A percentile compares a stretch with the other conserved stretches of the same genome.
Conservation (phyloP, 1,139 yeast species). For the Petasospora fabianii region DNA sequence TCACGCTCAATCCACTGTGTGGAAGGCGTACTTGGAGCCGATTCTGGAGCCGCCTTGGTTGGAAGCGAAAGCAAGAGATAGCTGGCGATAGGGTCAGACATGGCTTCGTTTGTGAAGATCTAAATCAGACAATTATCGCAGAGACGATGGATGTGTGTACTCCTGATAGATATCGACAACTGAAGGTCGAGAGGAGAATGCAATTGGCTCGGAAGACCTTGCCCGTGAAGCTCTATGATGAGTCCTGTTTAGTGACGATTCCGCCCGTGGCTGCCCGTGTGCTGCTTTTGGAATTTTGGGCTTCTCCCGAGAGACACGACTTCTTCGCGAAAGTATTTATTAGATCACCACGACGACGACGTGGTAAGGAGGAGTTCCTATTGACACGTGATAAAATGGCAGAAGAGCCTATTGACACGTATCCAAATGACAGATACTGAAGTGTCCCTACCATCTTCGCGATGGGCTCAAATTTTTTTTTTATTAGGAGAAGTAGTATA, state of each 20-base stretch:
- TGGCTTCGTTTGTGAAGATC: not conserved
- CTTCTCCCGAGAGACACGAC: not conserved
- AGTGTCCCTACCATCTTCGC: not conserved
- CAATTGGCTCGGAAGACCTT: too few relatives aligned
- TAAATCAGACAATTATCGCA: not conserved
- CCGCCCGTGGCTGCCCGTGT: not conserved
- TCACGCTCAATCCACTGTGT: slow-evolving; percentile 36
- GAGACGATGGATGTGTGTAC: not conserved
- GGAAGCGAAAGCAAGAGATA: slow-evolving; percentile 44
- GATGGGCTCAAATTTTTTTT: slow-evolving; percentile 4
- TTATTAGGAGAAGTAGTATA: not conserved
- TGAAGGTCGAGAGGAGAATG: too few relatives aligned
- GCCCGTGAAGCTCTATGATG: too few relatives aligned
- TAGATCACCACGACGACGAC: too few relatives aligned
- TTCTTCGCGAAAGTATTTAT: too few relatives aligned
- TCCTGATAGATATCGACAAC: too few relatives aligned
- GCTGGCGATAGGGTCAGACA: slow-evolving; percentile 23
- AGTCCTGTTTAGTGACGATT: too few relatives aligned
- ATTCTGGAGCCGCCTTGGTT: slow-evolving; percentile 43
- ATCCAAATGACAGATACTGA: not conserved
- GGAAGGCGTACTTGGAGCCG: slow-evolving; percentile 36
- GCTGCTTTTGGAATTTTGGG: slow-evolving; percentile 3
- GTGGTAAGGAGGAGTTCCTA: too few relatives aligned
- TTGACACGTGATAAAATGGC: slow-evolving; percentile 1
- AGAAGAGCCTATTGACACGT: not conserved